These are phyloP conservation scores for Immersiella caudata DNA, from an alignment of 495 filamentous ascomycete species.

Conservation along the genomic window DNA sequence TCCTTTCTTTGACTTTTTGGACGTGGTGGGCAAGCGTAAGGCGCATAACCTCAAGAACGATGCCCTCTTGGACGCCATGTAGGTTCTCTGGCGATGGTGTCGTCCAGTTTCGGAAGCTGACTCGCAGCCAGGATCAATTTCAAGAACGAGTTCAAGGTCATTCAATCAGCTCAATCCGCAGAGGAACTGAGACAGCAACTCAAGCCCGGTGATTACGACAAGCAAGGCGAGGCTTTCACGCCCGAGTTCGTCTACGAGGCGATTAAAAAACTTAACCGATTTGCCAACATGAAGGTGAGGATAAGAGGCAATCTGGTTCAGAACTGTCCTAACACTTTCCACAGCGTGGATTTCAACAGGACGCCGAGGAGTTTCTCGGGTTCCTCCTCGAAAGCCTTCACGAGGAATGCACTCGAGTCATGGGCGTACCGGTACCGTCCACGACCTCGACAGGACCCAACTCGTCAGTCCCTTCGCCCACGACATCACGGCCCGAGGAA, in stretches of 20 bases:
- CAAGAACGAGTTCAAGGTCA: constrained; percentile 86
- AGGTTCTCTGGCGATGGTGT: constrained; percentile 41
- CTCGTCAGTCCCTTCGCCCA: constrained; percentile 43
- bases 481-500: constrained; percentile 36
- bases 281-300: constrained; percentile 85
- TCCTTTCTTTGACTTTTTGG: constrained; percentile 92
- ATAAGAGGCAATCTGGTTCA: not conserved
- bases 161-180: constrained; percentile 74
- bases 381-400: constrained; percentile 92
- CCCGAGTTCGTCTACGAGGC: constrained; percentile 96
- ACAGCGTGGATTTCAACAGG: constrained; percentile 92
- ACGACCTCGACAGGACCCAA: constrained; percentile 45
- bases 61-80: constrained; percentile 92
- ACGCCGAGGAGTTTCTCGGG: constrained; percentile 96
- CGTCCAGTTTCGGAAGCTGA: constrained; percentile 6
- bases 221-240: constrained; percentile 87
- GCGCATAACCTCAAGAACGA: constrained; percentile 92
- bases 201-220: constrained; percentile 81
- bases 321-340: constrained; percentile 25
- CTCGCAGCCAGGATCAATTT: constrained; percentile 76
- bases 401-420: constrained; percentile 83
- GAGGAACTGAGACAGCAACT: constrained; percentile 73
- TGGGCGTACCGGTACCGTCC: constrained; percentile 55
- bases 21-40: constrained; percentile 80
- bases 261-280: constrained; percentile 81